Conservation (phyloP, 2,329 filamentous ascomycete genomes). For the Talaromyces marneffei region DNA sequence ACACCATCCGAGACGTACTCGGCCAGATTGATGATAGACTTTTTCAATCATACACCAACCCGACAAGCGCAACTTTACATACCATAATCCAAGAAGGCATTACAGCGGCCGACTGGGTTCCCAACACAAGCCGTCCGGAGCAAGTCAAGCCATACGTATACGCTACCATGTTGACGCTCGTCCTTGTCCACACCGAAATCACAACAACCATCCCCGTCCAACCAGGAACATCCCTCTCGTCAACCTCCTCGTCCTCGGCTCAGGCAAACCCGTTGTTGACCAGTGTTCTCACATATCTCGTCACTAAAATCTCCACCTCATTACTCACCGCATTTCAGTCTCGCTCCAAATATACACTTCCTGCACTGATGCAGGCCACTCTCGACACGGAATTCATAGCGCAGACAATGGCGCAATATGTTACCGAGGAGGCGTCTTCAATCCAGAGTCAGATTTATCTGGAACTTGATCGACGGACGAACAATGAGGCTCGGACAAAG, state of each 20-base stretch:
- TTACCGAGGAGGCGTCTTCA: slow-evolving; percentile 72
- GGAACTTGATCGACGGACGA: slow-evolving; percentile 80
- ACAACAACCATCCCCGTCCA: slow-evolving; percentile 65
- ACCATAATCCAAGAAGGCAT: slow-evolving; percentile 70
- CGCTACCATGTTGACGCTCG: slow-evolving; percentile 73
- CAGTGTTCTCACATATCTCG: slow-evolving; percentile 77
- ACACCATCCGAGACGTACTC: slow-evolving; percentile 85
- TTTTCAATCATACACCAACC: slow-evolving; percentile 86
- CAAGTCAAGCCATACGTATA: slow-evolving; percentile 87
- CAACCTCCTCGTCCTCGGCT: slow-evolving; percentile 63
- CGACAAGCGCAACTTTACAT: slow-evolving; percentile 62
- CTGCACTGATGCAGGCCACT: slow-evolving; percentile 90
- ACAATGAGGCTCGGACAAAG: slow-evolving; percentile 72
- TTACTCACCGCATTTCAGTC: slow-evolving; percentile 74
- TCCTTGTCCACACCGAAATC: slow-evolving; percentile 86
- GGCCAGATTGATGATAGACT: slow-evolving; percentile 83
- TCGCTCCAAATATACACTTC: slow-evolving; percentile 64
- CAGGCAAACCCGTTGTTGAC: slow-evolving; percentile 60
- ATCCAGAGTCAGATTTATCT: slow-evolving; percentile 88
- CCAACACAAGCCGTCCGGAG: slow-evolving; percentile 54
- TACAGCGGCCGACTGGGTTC: slow-evolving; percentile 64
- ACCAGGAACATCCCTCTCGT: slow-evolving; percentile 67
- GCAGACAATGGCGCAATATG: slow-evolving; percentile 86
- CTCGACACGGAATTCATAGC: slow-evolving; percentile 95
- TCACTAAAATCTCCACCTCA: slow-evolving; percentile 72